Percentiles rank a stretch among this genome's conserved stretches.
Conservation (phyloP, 805 yeast genomes). For the Yamadazyma sp. region DNA sequence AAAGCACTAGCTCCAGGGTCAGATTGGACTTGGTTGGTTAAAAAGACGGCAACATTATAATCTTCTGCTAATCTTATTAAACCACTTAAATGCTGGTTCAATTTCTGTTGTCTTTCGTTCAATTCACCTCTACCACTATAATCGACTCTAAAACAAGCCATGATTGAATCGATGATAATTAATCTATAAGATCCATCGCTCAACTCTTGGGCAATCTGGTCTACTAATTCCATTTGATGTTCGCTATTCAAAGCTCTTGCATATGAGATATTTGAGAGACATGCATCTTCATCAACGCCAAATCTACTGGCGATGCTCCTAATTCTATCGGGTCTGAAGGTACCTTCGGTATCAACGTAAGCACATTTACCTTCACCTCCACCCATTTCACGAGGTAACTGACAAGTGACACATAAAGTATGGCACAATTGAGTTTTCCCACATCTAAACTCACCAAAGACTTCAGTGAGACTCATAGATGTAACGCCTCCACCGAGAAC, state of each 20-base stretch:
- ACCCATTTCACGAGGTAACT: conserved; percentile 92
- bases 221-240: conserved; percentile 83
- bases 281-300: conserved; percentile 88
- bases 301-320: conserved; percentile 88
- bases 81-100: conserved; percentile 88
- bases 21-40: conserved; percentile 91
- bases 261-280: conserved; percentile 94
- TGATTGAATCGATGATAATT: conserved; percentile 92
- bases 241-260: conserved; percentile 98
- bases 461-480: conserved; percentile 94
- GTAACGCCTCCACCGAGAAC: conserved; percentile 95
- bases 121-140: conserved; percentile 94
- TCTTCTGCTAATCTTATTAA: conserved; percentile 94
- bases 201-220: conserved; percentile 95
- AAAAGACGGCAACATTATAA: conserved; percentile 95
- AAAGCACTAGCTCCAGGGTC: conserved; percentile 91
- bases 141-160: conserved; percentile 95
- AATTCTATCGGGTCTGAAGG: conserved; percentile 88
- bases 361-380: conserved; percentile 98
- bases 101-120: conserved; percentile 90
- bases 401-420: conserved; percentile 95
- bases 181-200: conserved; percentile 87
- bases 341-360: conserved; percentile 95
- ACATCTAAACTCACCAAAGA: conserved; percentile 96
- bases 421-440: conserved; percentile 98